Evolutionary conservation across 768 basidiomycete genomes (phyloP).

Genomic region (Boletus reticulatus): DNA sequence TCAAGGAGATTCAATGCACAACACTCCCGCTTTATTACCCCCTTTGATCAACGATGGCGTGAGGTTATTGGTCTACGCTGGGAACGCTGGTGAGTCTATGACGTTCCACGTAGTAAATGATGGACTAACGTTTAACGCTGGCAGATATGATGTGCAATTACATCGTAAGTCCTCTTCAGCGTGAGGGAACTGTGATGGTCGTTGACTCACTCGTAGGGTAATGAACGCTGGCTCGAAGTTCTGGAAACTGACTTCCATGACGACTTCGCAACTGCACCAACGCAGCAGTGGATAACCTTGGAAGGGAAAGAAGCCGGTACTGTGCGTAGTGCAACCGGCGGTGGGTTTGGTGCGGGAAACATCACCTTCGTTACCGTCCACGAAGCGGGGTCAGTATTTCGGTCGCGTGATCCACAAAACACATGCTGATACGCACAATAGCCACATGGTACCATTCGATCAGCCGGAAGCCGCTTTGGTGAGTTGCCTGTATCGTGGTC

Average conservation of each 20-base stretch:
- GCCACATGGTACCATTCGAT: constrained; percentile 90
- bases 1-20: constrained; percentile 86
- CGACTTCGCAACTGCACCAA: constrained; percentile 52
- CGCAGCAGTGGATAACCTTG: constrained; percentile 56
- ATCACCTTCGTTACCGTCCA: constrained; percentile 73
- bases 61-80: constrained; percentile 85
- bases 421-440: constrained; percentile 27
- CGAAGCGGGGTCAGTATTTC: constrained; percentile 50
- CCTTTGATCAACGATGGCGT: constrained; percentile 82
- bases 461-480: constrained; percentile 86
- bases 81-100: constrained; percentile 60
- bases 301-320: constrained; percentile 59
- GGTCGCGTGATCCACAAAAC: background rate
- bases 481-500: constrained; percentile 18
- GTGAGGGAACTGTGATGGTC: background rate
- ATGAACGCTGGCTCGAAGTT: constrained; percentile 69
- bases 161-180: constrained; percentile 42
- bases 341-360: constrained; percentile 70
- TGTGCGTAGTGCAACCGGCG: constrained; percentile 68
- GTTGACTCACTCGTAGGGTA: constrained; percentile 46
- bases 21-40: constrained; percentile 75
- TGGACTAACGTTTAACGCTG: constrained; percentile 13
- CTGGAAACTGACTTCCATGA: constrained; percentile 60
- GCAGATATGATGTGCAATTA: constrained; percentile 88
- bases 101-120: background rate